Evolutionary conservation across 768 basidiomycete genomes (phyloP), one percentile per base, ranked within the genome.

Genomic region (Trametopsis cervina): DNA sequence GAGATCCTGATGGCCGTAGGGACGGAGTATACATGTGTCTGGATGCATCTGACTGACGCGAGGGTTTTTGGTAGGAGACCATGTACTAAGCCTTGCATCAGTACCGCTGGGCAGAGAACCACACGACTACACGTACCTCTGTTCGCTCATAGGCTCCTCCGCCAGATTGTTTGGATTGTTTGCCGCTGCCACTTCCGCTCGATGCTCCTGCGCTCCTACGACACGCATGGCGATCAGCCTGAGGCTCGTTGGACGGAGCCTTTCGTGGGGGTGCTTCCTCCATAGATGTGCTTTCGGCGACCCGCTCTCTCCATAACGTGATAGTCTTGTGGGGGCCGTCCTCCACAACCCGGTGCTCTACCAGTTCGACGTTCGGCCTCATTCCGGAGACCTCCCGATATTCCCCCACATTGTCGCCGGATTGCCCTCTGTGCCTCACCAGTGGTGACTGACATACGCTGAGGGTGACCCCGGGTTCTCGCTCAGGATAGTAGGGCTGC

Each of bases 251-350:
- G 15, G 50, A 55, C 13, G 41, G 21, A 11, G 37, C 43, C 38
- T 57, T 44, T 18, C 61, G 35, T 57, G 63, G 1, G 37, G 50
- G 35, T 59, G 63, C 23, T 57, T 61, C 33, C 47, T 23, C 53
- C 60, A 22, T 43, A 54, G 24, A 48, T 50, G 40, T 40, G 39
- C 60, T 61, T 55, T 61, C 57, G 39, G 65, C 64, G 20, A 68
- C 66, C 1, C 51, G 49, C 54, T 67, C 65, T 36, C 66, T 59
- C 66, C 66, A 68, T 11, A 66, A 45, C 23, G 66, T 62, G 42
- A 68, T 63, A n/a, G 63, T 67, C 39, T 63, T 61, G 44, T 59
- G 52, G 10, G 66, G 63, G 36, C 61, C 61, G 46, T 68, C 66
- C 49, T 67, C 66, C 33, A 66, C 37, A 23, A 67, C 57, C 17